Evolutionary conservation across 2,329 filamentous ascomycete genomes (phyloP), one percentile per base, ranked within the genome.

Genomic region (Botrytis medusae): DNA sequence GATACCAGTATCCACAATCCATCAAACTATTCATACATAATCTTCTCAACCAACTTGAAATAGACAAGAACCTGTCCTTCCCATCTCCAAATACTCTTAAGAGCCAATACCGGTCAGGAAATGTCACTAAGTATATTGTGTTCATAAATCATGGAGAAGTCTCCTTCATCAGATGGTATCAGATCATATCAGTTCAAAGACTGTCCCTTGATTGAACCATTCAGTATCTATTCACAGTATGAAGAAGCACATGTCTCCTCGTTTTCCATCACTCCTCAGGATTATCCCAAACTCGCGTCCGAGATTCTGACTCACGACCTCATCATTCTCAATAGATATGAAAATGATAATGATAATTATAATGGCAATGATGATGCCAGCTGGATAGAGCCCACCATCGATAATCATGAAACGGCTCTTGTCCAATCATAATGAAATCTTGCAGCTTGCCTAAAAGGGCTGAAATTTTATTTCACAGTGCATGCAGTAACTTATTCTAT

Each of bases 61-160:
- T 10, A 51, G 4, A 5, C 22, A n/a, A 51, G 2, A n/a, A 51
- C 6, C 25, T 14, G 14, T n/a, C 10, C 22, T 5, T 51, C 9
- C 22, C 46, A 9, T n/a, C 3, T 51, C 9, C 46, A 2, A 25
- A 10, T 4, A 12, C 22, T n/a, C 22, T n/a, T 22, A 12, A 5
- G 25, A 14, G 1, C 25, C 10, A 7, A 51, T 51, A 51, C 10
- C 25, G 5, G 48, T n/a, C 5, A n/a, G 48, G 2, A n/a, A 7
- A 3, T 0, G 1, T 51, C 4, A n/a, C 10, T 7, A 0, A 51
- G 10, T 14, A n/a, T 25, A 22, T 4, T 25, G 8, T 25, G 1
- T 4, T 9, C 9, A 20, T 8, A 46, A 20, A 10, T 0, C 46
- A 48, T 48, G 9, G 22, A n/a, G 20, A 51, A 51, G 0, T 51